Evolutionary conservation across 2,329 filamentous ascomycete species (phyloP), one percentile per base, ranked within the genome.

Genomic region (Xylaria sp.): DNA sequence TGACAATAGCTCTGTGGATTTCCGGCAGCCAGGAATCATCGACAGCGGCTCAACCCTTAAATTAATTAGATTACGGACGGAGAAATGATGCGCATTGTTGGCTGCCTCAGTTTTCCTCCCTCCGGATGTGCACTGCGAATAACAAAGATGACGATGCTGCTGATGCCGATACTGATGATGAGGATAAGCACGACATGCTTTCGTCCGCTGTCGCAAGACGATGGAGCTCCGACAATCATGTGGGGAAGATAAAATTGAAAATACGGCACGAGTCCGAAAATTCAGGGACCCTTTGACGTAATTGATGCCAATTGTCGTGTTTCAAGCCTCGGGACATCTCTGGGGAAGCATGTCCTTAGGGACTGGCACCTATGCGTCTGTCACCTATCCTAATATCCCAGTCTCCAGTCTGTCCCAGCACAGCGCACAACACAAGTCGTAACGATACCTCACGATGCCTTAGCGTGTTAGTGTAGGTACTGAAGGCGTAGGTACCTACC

Each of bases 261-360:
- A 61, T 53, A 56, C 21, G 48, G 51, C 55, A 59, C 60, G 57
- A 47, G 45, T 24, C 54, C 30, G 27, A 57, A 63, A 55, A 45
- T 55, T 60, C 34, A 68, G 47, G 63, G 57, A 50, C 62, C 55
- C 55, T 64, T 64, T 63, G 66, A 71, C 63, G 59, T 69, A 69
- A 67, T 67, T 2, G 56, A 50, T 57, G 67, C 54, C 24, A 47
- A 50, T 56, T 50, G 42, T 53, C 64, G 55, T 61, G 62, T 66
- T 68, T 69, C 65, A 63, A 58, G 60, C 50, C 9, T 58, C 61
- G 58, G 62, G 63, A 54, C 34, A 61, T 62, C 50, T 60, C 62
- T 67, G 66, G 69, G 69, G 63, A 67, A 66, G 50, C 24, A 48
- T 61, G 60, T 51, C 17, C 3, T n/a, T 47, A 47, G 17, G 6